These are phyloP conservation scores for Cetraspora pellucida DNA, from an alignment of 192 early-diverging fungal genomes.

Conservation along the genomic window DNA sequence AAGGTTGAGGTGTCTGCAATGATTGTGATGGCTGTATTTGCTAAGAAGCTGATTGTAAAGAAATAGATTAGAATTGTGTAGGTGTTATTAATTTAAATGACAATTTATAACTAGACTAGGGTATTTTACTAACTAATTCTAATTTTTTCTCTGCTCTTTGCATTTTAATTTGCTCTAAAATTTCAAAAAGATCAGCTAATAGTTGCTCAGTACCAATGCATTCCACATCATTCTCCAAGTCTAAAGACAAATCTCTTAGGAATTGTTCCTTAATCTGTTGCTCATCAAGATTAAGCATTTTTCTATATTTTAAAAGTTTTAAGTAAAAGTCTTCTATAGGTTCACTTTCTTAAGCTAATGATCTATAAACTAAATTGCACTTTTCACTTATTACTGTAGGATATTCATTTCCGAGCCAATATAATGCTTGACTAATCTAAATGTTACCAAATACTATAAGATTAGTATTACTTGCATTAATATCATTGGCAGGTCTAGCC, in stretches of 20 bases:
- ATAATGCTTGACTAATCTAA: background rate
- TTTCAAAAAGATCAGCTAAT: background rate
- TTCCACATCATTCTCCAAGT: background rate
- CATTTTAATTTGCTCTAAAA: constrained; percentile 4
- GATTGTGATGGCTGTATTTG: background rate
- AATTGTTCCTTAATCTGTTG: background rate
- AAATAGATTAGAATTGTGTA: background rate
- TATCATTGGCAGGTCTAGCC: background rate
- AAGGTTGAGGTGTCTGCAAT: too few species aligned
- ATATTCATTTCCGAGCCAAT: background rate
- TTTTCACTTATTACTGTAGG: background rate
- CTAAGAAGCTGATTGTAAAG: background rate
- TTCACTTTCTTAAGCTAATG: background rate
- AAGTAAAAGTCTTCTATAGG: constrained; percentile 3
- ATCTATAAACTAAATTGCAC: background rate
- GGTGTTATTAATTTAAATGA: background rate
- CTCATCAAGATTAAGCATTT: background rate
- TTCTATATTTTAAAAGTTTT: background rate
- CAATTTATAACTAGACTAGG: background rate
- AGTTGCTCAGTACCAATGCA: background rate
- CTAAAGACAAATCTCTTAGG: background rate
- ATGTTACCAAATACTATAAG: background rate
- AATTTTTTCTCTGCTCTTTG: background rate
- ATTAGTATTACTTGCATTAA: constrained; percentile 3
- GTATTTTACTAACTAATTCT: background rate